phyloP scores from a whole-genome alignment of 192 early-diverging fungal species.

The Podila minutissima region DNA sequence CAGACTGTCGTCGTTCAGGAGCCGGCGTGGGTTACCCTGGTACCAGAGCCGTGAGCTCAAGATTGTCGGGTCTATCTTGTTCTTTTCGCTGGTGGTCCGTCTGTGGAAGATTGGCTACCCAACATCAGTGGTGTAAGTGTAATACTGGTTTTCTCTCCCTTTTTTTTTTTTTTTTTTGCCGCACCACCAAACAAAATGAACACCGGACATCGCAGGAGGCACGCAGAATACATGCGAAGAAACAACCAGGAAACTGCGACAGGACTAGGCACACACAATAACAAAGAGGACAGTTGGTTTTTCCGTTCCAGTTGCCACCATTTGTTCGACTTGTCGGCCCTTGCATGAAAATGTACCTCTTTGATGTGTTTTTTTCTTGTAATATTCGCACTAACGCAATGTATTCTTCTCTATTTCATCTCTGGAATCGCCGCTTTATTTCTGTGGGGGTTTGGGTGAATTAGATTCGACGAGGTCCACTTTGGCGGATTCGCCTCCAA shows the following conservation, averaged over 20 bases:
- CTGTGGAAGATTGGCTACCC: constrained; percentile 77
- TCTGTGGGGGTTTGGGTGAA: background rate
- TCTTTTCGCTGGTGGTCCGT: constrained; percentile 67
- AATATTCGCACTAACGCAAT: no score
- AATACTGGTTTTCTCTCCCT: background rate
- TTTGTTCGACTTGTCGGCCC: no score
- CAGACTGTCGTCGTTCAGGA: constrained; percentile 25
- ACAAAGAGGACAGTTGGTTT: no score
- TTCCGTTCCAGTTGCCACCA: no score
- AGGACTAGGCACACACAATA: no score
- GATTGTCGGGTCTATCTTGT: constrained; percentile 15
- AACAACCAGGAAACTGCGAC: no score
- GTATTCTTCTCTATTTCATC: no score
- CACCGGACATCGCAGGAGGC: no score
- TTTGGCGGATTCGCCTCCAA: constrained; percentile 96
- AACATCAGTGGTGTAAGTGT: constrained; percentile 54
- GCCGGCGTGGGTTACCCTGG: constrained; percentile 32
- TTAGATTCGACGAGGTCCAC: constrained; percentile 97
- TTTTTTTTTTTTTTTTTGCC: background rate
- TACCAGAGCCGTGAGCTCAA: constrained; percentile 29
- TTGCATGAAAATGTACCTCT: no score
- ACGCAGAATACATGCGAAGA: no score
- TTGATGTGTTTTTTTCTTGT: no score
- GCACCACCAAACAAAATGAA: no score
- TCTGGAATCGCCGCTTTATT: constrained; percentile 3